A percentile compares a stretch with the other conserved stretches of the same genome.
Evolutionary conservation across 495 filamentous ascomycete genomes (phyloP).

Genomic region (Daldinia loculata): DNA sequence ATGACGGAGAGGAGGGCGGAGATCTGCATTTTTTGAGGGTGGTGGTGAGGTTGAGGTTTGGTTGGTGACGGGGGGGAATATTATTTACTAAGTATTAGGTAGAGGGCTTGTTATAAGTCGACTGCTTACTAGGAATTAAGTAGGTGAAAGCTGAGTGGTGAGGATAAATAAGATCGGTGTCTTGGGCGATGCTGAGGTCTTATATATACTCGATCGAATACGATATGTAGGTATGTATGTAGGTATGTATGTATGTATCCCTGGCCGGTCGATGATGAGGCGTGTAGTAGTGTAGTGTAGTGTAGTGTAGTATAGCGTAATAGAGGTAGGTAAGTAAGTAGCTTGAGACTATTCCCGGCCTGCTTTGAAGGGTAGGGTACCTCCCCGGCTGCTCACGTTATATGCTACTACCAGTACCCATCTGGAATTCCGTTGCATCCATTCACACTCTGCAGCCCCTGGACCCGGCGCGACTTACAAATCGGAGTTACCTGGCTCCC

Average conservation of each 20-base stretch:
- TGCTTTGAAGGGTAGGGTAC: neutral
- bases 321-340: neutral
- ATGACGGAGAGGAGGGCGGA: conserved; percentile 51
- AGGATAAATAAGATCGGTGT: neutral
- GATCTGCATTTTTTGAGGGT: conserved; percentile 60
- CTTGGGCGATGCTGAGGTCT: neutral
- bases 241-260: neutral
- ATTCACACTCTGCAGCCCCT: neutral
- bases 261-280: neutral
- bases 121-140: neutral
- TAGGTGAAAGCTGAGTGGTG: neutral
- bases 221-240: neutral
- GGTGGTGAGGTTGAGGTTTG: neutral
- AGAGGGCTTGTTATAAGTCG: neutral
- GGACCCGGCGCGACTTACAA: neutral
- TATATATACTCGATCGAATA: neutral
- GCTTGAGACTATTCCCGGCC: neutral
- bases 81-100: neutral
- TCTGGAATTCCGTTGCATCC: neutral
- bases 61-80: neutral
- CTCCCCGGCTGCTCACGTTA: conserved; percentile 4
- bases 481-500: neutral
- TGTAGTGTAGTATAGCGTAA: neutral
- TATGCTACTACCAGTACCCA: neutral
- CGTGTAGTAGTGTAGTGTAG: neutral